These are phyloP conservation scores for Aspergillus neotritici DNA, from an alignment of 2,329 filamentous ascomycete genomes.

Conservation along the genomic window DNA sequence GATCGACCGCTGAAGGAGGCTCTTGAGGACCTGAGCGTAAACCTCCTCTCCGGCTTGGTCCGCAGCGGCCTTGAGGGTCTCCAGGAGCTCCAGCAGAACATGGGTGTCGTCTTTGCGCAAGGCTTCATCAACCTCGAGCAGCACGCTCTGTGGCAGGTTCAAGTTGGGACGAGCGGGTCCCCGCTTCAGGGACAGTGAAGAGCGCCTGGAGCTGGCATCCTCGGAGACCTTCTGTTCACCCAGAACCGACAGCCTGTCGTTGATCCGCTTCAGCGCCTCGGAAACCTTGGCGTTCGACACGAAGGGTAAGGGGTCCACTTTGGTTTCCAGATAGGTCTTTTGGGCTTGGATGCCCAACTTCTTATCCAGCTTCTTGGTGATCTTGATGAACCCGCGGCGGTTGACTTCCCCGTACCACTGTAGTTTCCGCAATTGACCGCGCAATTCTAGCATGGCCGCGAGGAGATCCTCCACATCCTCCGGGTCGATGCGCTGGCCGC, in stretches of 20 bases:
- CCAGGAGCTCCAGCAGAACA: conserved; percentile 47
- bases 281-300: conserved; percentile 64
- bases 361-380: conserved; percentile 98
- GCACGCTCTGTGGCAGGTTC: conserved; percentile 58
- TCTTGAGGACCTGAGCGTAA: conserved; percentile 54
- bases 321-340: conserved; percentile 79
- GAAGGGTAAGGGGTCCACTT: conserved; percentile 84
- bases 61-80: conserved; percentile 52
- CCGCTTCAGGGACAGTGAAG: conserved; percentile 65
- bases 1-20: conserved; percentile 46
- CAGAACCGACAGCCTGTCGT: conserved; percentile 82
- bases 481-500: conserved; percentile 67
- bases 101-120: conserved; percentile 38
- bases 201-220: conserved; percentile 66
- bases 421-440: conserved; percentile 80
- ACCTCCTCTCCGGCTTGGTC: conserved; percentile 57
- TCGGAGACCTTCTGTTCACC: conserved; percentile 71
- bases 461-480: conserved; percentile 90
- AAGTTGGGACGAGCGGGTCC: conserved; percentile 70
- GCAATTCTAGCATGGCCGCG: conserved; percentile 80
- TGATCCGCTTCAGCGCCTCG: conserved; percentile 63
- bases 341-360: conserved; percentile 76
- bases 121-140: conserved; percentile 38
- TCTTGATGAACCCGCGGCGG: conserved; percentile 89
- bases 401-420: conserved; percentile 99